phyloP scores from a whole-genome alignment of 306 rosid species.

The Erythrophleum fordii region DNA sequence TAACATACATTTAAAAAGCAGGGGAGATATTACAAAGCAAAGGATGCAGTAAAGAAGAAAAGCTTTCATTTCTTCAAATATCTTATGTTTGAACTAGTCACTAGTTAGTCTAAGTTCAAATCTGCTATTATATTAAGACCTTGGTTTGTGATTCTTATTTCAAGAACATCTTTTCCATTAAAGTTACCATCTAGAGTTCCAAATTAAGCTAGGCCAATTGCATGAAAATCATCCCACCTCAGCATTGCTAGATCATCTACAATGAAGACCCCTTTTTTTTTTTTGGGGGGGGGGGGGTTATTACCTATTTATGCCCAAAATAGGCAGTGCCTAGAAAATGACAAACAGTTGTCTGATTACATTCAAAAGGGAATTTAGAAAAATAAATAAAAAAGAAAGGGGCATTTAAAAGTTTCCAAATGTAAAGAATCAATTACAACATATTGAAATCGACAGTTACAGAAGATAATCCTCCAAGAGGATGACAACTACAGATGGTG shows the following conservation, averaged over 20 bases:
- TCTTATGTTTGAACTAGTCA: neutral
- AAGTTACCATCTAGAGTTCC: neutral
- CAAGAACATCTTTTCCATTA: neutral
- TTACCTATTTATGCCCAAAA: neutral
- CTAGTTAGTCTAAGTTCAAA: neutral
- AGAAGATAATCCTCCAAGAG: no score
- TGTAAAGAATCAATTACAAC: neutral
- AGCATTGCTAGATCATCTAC: neutral
- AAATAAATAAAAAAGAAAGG: neutral
- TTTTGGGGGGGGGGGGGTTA: no score
- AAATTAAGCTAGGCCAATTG: neutral
- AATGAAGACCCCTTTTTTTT: no score
- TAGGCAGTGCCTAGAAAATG: neutral
- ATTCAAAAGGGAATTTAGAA: neutral
- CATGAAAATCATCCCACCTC: neutral
- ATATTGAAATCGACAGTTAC: no score
- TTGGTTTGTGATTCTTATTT: neutral
- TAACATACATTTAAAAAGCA: neutral
- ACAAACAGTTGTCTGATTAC: neutral
- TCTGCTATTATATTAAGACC: no score
- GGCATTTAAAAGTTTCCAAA: neutral
- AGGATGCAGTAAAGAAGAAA: neutral
- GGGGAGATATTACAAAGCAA: neutral
- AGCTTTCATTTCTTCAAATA: neutral
- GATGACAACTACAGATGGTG: no score